Evolutionary conservation across 2,329 filamentous ascomycete genomes (phyloP).

Genomic region (Neoscytalidium dimidiatum): DNA sequence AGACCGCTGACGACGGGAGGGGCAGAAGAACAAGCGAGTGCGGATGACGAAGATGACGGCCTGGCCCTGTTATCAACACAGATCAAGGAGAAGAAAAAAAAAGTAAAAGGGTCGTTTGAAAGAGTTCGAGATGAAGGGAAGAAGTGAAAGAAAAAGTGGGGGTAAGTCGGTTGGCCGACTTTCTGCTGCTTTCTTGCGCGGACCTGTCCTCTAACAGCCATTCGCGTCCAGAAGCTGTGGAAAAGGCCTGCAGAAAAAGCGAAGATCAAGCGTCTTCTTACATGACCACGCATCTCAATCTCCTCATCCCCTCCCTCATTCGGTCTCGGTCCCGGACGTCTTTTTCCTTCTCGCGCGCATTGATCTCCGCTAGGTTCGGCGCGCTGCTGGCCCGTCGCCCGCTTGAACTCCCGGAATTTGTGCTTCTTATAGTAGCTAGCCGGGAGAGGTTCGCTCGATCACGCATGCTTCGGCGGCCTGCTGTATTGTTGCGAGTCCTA

Average conservation of each 20-base stretch:
- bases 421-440: conserved; percentile 11
- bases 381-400: neutral
- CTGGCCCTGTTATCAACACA: neutral
- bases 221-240: too few species aligned
- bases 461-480: neutral
- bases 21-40: neutral
- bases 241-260: neutral
- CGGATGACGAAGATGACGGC: conserved; percentile 4
- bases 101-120: neutral
- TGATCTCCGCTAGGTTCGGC: neutral
- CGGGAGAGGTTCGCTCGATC: neutral
- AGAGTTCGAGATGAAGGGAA: neutral
- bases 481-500: neutral
- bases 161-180: too few species aligned
- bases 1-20: neutral
- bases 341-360: neutral
- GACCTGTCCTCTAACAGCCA: too few species aligned
- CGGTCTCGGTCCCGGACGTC: neutral
- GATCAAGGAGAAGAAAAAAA: neutral
- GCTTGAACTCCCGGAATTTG: neutral
- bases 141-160: neutral
- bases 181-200: too few species aligned
- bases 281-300: conserved; percentile 11
- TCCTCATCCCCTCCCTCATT: conserved; percentile 1
- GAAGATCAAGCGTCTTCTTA: neutral